Evolutionary conservation across 2,329 filamentous ascomycete species (phyloP), one percentile per base, ranked within the genome.

Genomic region (Teratosphaeriaceae sp.): DNA sequence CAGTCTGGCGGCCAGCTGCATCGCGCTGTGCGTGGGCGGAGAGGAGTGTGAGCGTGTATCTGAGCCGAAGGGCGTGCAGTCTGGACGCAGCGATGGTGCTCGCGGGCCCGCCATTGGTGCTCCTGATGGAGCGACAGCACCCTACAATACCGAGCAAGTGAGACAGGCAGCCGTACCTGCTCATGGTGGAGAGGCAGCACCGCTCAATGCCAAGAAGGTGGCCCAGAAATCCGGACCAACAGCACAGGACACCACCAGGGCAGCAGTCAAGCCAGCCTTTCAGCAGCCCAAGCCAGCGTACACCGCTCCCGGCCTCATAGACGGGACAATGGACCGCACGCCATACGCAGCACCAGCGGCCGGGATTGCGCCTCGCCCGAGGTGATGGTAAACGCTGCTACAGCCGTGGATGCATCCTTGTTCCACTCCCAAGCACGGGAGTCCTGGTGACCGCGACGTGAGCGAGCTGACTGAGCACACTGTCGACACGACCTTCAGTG

Each of bases 51-150:
- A 67, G 33, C 45, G 53, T 19, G 50, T 49, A 11, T 55, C 57
- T 29, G 66, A 67, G 2, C 64, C 66, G 2, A 65, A 64, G 47
- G 64, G 63, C 7, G 60, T 52, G 6, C 66, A 67, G 30, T 64
- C 63, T 2, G 36, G 57, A 30, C 31, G 8, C 38, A 45, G 21
- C n/a, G 21, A 35, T 31, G 29, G n/a, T 20, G 38, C n/a, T n/a
- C n/a, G n/a, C n/a, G n/a, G n/a, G n/a, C n/a, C n/a, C n/a, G n/a
- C n/a, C n/a, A n/a, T n/a, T n/a, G n/a, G n/a, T n/a, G n/a, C n/a
- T n/a, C n/a, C n/a, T n/a, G n/a, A n/a, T n/a, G n/a, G n/a, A n/a
- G n/a, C n/a, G n/a, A n/a, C n/a, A n/a, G n/a, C n/a, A n/a, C n/a
- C n/a, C n/a, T n/a, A n/a, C n/a, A n/a, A n/a, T n/a, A n/a, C n/a